phyloP scores from a whole-genome alignment of 2,329 filamentous ascomycete genomes.

The Alternaria dauci region DNA sequence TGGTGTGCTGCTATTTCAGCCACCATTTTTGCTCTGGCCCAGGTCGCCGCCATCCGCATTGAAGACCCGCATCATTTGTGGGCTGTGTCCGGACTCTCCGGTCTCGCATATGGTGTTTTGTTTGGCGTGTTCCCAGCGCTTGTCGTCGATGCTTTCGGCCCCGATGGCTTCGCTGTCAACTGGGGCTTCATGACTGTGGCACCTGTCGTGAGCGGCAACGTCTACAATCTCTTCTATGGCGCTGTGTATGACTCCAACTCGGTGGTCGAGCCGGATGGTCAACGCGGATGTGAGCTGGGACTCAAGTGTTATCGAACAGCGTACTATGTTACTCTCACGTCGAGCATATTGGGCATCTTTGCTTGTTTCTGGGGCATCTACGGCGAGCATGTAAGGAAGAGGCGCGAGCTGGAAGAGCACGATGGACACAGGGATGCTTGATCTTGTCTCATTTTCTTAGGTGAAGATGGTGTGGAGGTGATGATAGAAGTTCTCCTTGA shows the following conservation, averaged over 20 bases:
- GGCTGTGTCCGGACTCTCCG: conserved; percentile 82
- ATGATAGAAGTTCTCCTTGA: background rate
- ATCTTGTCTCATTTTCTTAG: background rate
- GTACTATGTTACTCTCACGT: conserved; percentile 79
- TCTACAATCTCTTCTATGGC: conserved; percentile 94
- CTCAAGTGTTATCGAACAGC: conserved; percentile 81
- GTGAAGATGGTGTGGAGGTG: background rate
- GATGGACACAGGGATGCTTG: conserved; percentile 43
- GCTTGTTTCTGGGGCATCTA: conserved; percentile 76
- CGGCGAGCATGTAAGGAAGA: conserved; percentile 59
- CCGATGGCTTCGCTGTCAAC: conserved; percentile 88
- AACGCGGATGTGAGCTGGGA: conserved; percentile 78
- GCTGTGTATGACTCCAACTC: conserved; percentile 83
- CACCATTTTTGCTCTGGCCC: conserved; percentile 78
- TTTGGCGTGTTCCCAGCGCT: conserved; percentile 95
- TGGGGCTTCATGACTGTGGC: conserved; percentile 96
- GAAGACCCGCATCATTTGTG: conserved; percentile 79
- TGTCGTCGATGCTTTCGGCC: conserved; percentile 85
- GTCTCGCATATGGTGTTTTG: conserved; percentile 88
- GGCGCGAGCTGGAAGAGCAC: conserved; percentile 43
- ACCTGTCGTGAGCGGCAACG: conserved; percentile 84
- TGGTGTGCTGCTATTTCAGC: conserved; percentile 89
- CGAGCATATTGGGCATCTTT: conserved; percentile 72
- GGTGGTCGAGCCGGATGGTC: conserved; percentile 70
- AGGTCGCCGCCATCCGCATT: conserved; percentile 78